Evolutionary conservation across 768 basidiomycete genomes (phyloP).

Genomic region (Pleurotus sapidus): DNA sequence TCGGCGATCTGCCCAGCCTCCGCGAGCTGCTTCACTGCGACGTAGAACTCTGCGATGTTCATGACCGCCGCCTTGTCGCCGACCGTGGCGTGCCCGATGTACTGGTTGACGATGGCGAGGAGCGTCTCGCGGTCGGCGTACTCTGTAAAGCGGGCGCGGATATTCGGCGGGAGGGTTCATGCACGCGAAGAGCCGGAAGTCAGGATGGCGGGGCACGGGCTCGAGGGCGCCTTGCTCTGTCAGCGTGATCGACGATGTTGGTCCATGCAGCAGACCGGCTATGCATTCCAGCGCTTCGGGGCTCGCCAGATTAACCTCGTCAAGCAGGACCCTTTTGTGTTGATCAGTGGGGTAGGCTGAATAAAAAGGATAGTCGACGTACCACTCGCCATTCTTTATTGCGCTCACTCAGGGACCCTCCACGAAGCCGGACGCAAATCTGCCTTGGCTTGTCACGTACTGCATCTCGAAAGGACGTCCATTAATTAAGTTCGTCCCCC

Average conservation of each 20-base stretch:
- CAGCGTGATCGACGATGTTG: conserved; percentile 85
- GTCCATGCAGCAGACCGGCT: conserved; percentile 80
- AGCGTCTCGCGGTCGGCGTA: conserved; percentile 83
- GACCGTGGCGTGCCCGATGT: too few relatives aligned
- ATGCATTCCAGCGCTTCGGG: conserved; percentile 94
- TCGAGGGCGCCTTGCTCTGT: conserved; percentile 92
- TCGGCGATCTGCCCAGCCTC: too few relatives aligned
- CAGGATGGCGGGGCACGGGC: conserved; percentile 86
- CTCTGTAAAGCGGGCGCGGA: conserved; percentile 91
- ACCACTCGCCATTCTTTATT: conserved; percentile 89
- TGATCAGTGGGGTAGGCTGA: too few relatives aligned
- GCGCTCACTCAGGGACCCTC: conserved; percentile 95
- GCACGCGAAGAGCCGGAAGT: conserved; percentile 96
- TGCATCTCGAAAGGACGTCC: conserved; percentile 85
- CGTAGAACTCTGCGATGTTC: too few relatives aligned
- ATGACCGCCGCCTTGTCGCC: too few relatives aligned
- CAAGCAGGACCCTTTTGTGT: conserved; percentile 87
- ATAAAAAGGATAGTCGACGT: conserved; percentile 27
- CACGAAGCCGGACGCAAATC: conserved; percentile 91
- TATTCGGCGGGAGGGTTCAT: conserved; percentile 97
- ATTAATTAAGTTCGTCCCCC: conserved; percentile 37
- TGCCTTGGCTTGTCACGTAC: conserved; percentile 83
- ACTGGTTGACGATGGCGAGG: too few relatives aligned
- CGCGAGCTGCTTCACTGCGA: too few relatives aligned
- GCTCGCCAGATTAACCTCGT: conserved; percentile 94